Conservation (phyloP, 441 rosid genomes). For the Adansonia grandidieri region DNA sequence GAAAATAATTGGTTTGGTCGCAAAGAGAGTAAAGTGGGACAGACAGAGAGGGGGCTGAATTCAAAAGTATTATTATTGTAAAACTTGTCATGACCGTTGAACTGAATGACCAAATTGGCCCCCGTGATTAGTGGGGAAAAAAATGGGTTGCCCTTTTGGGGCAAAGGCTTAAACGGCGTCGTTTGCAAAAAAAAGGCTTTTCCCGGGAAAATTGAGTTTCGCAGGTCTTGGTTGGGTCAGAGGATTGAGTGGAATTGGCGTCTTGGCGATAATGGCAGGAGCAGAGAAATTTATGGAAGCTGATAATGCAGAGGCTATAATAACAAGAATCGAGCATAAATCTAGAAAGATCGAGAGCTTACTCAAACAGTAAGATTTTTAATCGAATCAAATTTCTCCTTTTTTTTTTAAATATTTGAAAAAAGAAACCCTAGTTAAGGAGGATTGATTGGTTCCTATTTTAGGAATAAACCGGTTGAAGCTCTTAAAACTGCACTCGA, state of each 20-base stretch:
- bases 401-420: too few species aligned
- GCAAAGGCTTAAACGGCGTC: background rate
- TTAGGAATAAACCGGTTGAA: constrained; percentile 68
- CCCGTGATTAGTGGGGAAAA: background rate
- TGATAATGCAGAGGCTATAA: constrained; percentile 81
- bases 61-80: constrained; percentile 33
- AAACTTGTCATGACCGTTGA: constrained; percentile 36
- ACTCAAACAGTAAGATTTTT: constrained; percentile 61
- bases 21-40: constrained; percentile 27
- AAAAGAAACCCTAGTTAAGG: background rate
- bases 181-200: background rate
- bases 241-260: too few species aligned
- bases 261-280: too few species aligned
- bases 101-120: constrained; percentile 39
- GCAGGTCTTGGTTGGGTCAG: background rate
- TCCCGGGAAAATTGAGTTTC: constrained; percentile 6
- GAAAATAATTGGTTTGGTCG: constrained; percentile 35
- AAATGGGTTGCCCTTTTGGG: background rate
- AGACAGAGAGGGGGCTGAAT: constrained; percentile 35
- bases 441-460: background rate
- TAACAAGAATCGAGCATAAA: constrained; percentile 79
- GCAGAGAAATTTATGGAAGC: constrained; percentile 55
- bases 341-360: constrained; percentile 85
- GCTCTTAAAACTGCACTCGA: constrained; percentile 90
- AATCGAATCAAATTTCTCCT: background rate